Percentiles rank a stretch among this genome's conserved stretches.
phyloP scores from a whole-genome alignment of 2,329 filamentous ascomycete species.

The Hymenoscyphus fructigenus region DNA sequence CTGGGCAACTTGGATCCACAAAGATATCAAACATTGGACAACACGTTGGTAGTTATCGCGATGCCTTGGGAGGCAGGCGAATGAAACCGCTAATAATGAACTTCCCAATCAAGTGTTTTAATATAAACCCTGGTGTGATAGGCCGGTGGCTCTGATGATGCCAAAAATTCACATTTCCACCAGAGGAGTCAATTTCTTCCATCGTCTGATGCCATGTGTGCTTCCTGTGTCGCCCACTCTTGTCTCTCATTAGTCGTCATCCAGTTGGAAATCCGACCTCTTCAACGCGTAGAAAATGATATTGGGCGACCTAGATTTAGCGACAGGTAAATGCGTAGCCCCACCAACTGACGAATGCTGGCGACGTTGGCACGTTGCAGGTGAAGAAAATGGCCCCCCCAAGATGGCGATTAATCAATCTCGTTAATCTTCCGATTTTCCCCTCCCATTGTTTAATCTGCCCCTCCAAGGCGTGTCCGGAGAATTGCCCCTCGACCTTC shows the following conservation, averaged over 20 bases:
- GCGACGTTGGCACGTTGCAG: conserved; percentile 1
- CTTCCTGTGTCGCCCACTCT: not conserved
- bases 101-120: no score
- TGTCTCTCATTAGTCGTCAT: not conserved
- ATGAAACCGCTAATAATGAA: no score
- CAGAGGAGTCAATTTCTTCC: not conserved
- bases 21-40: no score
- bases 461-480: not conserved
- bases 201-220: not conserved
- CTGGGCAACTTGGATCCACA: not conserved
- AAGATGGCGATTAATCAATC: not conserved
- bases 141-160: not conserved
- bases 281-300: not conserved
- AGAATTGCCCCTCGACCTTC: not conserved
- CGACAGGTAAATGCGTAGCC: not conserved
- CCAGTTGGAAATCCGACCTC: not conserved
- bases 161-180: not conserved
- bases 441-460: not conserved
- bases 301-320: not conserved
- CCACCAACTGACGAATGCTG: not conserved
- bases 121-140: no score
- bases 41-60: no score
- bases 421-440: not conserved
- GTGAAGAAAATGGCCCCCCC: not conserved
- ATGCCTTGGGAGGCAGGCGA: no score